These are phyloP conservation scores for Purshia tridentata DNA, from an alignment of 306 rosid genomes.

Conservation along the genomic window DNA sequence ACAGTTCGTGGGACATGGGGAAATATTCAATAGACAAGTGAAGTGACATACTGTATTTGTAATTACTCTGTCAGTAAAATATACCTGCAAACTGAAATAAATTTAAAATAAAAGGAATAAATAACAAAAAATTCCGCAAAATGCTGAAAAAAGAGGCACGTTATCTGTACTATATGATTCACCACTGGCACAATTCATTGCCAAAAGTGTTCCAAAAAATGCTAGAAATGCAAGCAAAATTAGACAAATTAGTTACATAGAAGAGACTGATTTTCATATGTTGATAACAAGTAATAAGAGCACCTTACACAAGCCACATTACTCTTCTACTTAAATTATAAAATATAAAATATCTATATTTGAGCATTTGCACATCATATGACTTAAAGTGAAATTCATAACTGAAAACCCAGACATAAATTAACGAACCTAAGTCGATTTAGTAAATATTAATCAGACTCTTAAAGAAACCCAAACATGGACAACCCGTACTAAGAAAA, in stretches of 20 bases:
- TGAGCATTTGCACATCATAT: neutral
- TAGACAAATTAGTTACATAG: conserved; percentile 1
- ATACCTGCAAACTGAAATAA: neutral
- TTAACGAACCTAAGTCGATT: neutral
- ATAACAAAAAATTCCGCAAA: conserved; percentile 18
- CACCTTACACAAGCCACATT: neutral
- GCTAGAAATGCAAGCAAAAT: neutral
- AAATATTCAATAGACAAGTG: conserved; percentile 9
- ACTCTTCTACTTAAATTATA: neutral
- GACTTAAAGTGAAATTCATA: neutral
- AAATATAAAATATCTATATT: neutral
- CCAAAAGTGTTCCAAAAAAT: neutral
- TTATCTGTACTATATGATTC: neutral
- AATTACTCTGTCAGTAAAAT: conserved; percentile 20
- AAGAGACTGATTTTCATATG: neutral
- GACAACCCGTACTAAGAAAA: neutral
- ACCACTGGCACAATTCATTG: neutral
- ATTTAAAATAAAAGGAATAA: conserved; percentile 4
- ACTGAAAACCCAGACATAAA: neutral
- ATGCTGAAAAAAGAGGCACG: neutral
- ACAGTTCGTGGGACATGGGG: conserved; percentile 22
- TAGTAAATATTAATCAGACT: neutral
- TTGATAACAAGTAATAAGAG: neutral
- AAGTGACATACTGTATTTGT: conserved; percentile 21
- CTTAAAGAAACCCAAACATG: neutral